These are phyloP conservation scores for Tolypocladium tundrense DNA, from an alignment of 2,329 filamentous ascomycete genomes.

Conservation along the genomic window DNA sequence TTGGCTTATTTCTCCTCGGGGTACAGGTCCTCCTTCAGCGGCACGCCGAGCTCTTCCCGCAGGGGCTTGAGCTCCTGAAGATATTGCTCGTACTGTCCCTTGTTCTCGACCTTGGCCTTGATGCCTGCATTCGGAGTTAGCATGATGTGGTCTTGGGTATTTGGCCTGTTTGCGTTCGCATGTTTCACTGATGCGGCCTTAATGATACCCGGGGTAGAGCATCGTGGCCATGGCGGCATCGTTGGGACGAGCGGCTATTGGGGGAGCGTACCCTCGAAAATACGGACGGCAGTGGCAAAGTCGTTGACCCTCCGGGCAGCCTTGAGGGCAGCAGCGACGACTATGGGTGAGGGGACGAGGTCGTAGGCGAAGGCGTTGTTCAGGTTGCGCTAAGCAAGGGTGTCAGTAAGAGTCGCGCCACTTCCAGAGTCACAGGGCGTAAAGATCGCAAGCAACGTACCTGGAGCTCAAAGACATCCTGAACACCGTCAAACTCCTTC, in stretches of 20 bases:
- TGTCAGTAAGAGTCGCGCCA: slow-evolving; percentile 5
- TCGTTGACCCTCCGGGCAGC: slow-evolving; percentile 96
- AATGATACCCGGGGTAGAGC: background rate
- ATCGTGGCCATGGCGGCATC: background rate
- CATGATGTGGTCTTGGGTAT: background rate
- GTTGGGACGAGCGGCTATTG: background rate
- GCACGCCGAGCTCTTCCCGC: slow-evolving; percentile 85
- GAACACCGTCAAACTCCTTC: slow-evolving; percentile 96
- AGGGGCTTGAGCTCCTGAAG: slow-evolving; percentile 86
- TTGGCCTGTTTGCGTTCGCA: background rate
- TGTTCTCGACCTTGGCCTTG: slow-evolving; percentile 99
- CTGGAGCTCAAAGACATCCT: slow-evolving; percentile 99
- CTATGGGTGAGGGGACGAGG: slow-evolving; percentile 88
- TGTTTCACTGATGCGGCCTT: background rate
- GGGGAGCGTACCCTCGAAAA: slow-evolving; percentile 78
- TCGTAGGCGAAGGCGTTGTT: slow-evolving; percentile 99
- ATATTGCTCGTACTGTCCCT: slow-evolving; percentile 93
- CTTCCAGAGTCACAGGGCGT: background rate
- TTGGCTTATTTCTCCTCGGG: slow-evolving; percentile 44
- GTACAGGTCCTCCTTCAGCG: slow-evolving; percentile 88
- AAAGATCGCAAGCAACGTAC: slow-evolving; percentile 41
- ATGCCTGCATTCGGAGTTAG: slow-evolving; percentile 54
- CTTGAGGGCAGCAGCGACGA: slow-evolving; percentile 83
- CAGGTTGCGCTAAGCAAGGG: slow-evolving; percentile 59
- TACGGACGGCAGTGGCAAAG: slow-evolving; percentile 92